Evolutionary conservation across 2,329 filamentous ascomycete genomes (phyloP), one percentile per base, ranked within the genome.

Genomic region (Lachnellula cervina): DNA sequence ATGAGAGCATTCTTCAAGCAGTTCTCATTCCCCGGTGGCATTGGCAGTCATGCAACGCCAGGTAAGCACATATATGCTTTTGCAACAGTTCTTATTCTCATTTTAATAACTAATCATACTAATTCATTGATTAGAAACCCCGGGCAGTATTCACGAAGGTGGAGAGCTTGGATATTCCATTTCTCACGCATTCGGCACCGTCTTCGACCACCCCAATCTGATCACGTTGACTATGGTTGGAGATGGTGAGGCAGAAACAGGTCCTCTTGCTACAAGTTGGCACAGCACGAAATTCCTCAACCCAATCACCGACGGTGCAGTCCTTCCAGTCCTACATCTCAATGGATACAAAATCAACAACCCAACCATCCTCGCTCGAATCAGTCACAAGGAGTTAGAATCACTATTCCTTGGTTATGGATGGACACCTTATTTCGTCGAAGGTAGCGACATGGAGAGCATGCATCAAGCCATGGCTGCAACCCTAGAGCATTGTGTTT

Each of bases 291-390:
- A 92, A 70, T 91, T 90, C 72, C 78, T 92, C 61, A 90, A 91
- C 68, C 88, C 88, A 4, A 86, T 89, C 63, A 86, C 81, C 0
- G 88, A 91, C 65, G 88, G 88, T 32, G 88, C 87, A 38, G 88
- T 92, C 7, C 77, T 92, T 1, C 88, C 88, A 0, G 83, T 92
- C 5, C 78, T 92, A 11, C 87, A 92, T 70, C 77, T 92, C 35
- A 92, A 92, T 64, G 88, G 88, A 47, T 92, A 91, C 79, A 92
- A 92, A 77, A 91, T 91, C 76, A 89, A 89, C 76, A 89, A 90
- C 71, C 87, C 87, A 8, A 91, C 84, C 5, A 68, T 92, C 0
- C 79, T 91, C 16, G 83, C 88, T 14, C 83, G 88, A 62, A 86
- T 92, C 66, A 81, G 82, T 44, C 87, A 90, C 69, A 81, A 87